phyloP scores from a whole-genome alignment of 306 rosid species.

The Cucumis cinereus region DNA sequence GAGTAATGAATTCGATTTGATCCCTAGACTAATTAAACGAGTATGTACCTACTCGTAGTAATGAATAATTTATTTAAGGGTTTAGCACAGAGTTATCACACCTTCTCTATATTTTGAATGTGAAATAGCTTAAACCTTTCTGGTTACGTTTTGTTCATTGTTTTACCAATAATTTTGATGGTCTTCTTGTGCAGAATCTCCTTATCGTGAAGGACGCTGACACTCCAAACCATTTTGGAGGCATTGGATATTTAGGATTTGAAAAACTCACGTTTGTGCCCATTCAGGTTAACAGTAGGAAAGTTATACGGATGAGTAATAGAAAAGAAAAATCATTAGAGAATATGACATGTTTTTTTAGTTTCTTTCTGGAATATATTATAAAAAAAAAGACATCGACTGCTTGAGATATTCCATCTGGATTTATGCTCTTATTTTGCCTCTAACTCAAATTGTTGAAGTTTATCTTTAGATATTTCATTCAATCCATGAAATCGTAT shows the following conservation, averaged over 20 bases:
- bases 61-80: no score
- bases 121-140: neutral
- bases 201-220: conserved; percentile 43
- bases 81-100: neutral
- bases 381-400: neutral
- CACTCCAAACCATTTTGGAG: conserved; percentile 85
- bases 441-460: neutral
- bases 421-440: neutral
- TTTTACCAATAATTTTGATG: conserved; percentile 10
- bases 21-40: neutral
- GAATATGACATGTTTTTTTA: neutral
- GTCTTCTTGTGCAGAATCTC: conserved; percentile 56
- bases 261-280: conserved; percentile 88
- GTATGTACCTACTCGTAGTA: no score
- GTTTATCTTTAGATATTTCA: no score
- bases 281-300: conserved; percentile 45
- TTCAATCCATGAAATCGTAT: no score
- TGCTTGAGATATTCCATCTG: neutral
- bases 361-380: neutral
- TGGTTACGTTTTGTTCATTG: neutral
- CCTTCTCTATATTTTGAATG: neutral
- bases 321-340: neutral
- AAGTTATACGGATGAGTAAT: neutral
- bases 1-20: neutral
- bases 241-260: conserved; percentile 63